Evolutionary conservation across 441 rosid genomes (phyloP), one percentile per base, ranked within the genome.

Genomic region (Populus tomentosa): DNA sequence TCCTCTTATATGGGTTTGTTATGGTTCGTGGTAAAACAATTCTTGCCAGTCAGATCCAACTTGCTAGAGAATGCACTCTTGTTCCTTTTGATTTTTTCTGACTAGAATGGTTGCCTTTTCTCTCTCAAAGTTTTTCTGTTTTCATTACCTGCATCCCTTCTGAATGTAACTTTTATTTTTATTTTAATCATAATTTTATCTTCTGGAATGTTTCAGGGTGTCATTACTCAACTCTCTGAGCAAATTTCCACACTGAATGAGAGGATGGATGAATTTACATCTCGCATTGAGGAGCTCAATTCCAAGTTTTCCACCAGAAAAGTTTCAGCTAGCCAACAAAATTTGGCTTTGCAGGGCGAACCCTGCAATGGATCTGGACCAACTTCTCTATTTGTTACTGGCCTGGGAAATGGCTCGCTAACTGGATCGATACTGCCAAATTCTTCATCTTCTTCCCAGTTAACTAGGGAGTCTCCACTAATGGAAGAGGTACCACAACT

Each of bases 231-330:
- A 82, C 98, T 94, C 42, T 92, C 98, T 10, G 99, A 96, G 71
- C 98, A 94, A 86, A 94, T 96, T 69, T 93, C 97, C 36, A 92
- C 98, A 46, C 82, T 94, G 87, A 96, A 89, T 32, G 97, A 94
- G 88, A 90, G 98, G 86, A 96, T 92, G 98, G 98, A 96, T 79
- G 97, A 92, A 75, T 91, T 96, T 73, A 90, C 94, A 69, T 84
- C 94, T 26, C 94, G 93, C 75, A 86, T 94, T 2, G 98, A 90
- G 76, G 94, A 92, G 87, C 80, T 96, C 77, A 96, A 91, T 85
- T 87, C 92, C 78, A 96, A 94, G 89, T 81, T 90, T 70, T 79
- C 86, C 7, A 69, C 70, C 80, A 84, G 86, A 82, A 90, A 86
- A 68, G 87, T 83, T 74, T 89, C 94, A 59, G 86, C 87, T 72